Percentiles rank a stretch among this genome's conserved stretches.
Conservation (phyloP, 2,329 filamentous ascomycete genomes). For the Lasiodiplodia sp. region DNA sequence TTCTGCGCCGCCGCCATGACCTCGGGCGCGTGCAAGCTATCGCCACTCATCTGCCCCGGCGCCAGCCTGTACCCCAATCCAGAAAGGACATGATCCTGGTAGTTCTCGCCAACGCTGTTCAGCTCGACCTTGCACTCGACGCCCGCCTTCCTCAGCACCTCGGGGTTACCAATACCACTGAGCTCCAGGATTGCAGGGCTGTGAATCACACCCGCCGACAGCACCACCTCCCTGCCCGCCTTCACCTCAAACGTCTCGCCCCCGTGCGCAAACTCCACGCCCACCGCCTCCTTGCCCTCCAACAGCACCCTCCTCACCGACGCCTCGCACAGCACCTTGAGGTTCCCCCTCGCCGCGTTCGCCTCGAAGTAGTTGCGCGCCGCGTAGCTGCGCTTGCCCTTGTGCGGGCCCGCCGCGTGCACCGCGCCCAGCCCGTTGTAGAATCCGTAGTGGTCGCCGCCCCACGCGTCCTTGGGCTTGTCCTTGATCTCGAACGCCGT, state of each 20-base stretch:
- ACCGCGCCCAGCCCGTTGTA: constrained; percentile 42
- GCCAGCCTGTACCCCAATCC: constrained; percentile 9
- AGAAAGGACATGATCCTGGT: constrained; percentile 44
- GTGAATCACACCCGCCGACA: constrained; percentile 3
- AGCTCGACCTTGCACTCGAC: constrained; percentile 41
- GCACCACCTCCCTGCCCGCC: constrained; percentile 36
- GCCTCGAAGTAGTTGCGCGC: constrained; percentile 39
- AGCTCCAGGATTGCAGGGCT: constrained; percentile 39
- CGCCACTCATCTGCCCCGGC: not conserved
- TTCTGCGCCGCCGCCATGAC: constrained; percentile 25
- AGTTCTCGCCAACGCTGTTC: constrained; percentile 44
- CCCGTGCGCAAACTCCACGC: not conserved
- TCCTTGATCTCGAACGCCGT: constrained; percentile 38
- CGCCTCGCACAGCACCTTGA: constrained; percentile 12
- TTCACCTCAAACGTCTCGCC: constrained; percentile 36
- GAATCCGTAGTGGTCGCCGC: constrained; percentile 47
- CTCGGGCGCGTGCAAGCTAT: constrained; percentile 1
- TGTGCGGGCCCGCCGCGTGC: constrained; percentile 38
- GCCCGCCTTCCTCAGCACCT: constrained; percentile 34
- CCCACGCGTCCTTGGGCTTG: constrained; percentile 47
- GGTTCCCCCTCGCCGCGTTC: not conserved
- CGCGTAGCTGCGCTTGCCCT: constrained; percentile 46
- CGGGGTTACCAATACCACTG: constrained; percentile 40
- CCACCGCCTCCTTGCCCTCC: not conserved
- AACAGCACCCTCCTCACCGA: not conserved